Base-by-base conservation (phyloP, 73 alveolate genomes). In the Tetrahymena thermophila region DNA sequence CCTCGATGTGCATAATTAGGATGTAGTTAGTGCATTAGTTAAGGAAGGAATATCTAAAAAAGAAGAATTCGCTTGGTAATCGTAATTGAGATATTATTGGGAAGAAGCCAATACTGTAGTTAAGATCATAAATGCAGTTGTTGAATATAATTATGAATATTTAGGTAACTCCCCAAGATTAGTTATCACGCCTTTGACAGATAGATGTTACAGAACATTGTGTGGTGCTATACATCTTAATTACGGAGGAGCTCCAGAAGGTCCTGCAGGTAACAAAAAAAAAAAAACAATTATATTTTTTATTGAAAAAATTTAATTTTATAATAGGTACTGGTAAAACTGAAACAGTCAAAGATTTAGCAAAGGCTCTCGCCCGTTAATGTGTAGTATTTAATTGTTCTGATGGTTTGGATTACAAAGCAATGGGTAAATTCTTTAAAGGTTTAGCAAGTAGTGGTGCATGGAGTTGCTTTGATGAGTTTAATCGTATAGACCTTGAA, bases 351-450 rank as follows among this genome's bases (percentile, higher is more conserved):
- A 99, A 99, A 97, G 99, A 98, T 97, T 97, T 99, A 93, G 99
- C 99, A 57, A 98, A 98, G 94, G 99, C 99, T 14, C 96, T 98
- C 50, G 99, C 99, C 40, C 97, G 99, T 95, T 95, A 98, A 96
- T 98, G 99, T 83, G 99, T 98, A 94, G 99, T 98, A 55, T 98
- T 98, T 96, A 98, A 98, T 97, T 98, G 99, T 95, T 96, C 99
- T 35, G 99, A 97, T 93, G 98, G 98, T 83, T 94, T 98, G 94
- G 98, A 98, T 94, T 97, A 97, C 94, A 99, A 96, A 56, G 99
- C 99, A 96, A 99, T 99, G 99, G 99, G 99, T 25, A 97, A 98
- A 97, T 99, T 99, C 98, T 99, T 99, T 97, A 99, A 98, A 96
- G 99, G 99, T 35, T 98, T 98, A 85, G 99, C 99, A 19, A 97